Base-by-base conservation (phyloP, 2,329 filamentous ascomycete genomes). In the Stagonosporopsis tanaceti region DNA sequence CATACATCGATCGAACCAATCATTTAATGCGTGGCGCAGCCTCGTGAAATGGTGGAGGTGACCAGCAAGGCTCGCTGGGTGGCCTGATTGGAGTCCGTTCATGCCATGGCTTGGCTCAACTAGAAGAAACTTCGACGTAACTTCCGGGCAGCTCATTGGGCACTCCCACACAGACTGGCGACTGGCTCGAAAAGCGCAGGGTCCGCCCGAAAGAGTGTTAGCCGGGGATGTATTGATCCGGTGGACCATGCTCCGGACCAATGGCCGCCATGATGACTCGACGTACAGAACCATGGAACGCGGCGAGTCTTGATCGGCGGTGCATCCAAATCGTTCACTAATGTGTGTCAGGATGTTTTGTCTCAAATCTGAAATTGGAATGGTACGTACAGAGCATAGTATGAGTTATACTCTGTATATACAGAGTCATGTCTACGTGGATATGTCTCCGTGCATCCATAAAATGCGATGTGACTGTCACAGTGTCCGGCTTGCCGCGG, bases 171-270 rank as follows among this genome's bases (percentile, higher is more conserved):
- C 1, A 38, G 17, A 20, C 14, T 32, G 34, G 34, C 14, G 6
- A 50, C 22, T 17, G 11, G 20, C n/a, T 25, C n/a, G 20, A 6
- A 27, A 8, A 27, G 28, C 37, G 30, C 39, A 28, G 28, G 20
- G 27, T 46, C 41, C 30, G 22, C 40, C 34, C 30, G 12, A n/a
- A 17, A 37, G 8, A 24, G 34, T 34, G 3, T n/a, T 15, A 15
- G 11, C 28, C 44, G 37, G 44, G 47, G 25, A 27, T 48, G 15
- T 30, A 32, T 44, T 30, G 15, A 54, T 22, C 51, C 51, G 44
- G 30, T 35, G 44, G 38, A 40, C 6, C n/a, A 14, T 7, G 47
- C 28, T 25, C 38, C 38, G 46, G 28, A 24, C 27, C 47, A 50
- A 34, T 40, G 30, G n/a, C n/a, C n/a, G 34, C 25, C n/a, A 39